Base-by-base conservation (phyloP, 495 filamentous ascomycete genomes). In the Immersiella caudata region DNA sequence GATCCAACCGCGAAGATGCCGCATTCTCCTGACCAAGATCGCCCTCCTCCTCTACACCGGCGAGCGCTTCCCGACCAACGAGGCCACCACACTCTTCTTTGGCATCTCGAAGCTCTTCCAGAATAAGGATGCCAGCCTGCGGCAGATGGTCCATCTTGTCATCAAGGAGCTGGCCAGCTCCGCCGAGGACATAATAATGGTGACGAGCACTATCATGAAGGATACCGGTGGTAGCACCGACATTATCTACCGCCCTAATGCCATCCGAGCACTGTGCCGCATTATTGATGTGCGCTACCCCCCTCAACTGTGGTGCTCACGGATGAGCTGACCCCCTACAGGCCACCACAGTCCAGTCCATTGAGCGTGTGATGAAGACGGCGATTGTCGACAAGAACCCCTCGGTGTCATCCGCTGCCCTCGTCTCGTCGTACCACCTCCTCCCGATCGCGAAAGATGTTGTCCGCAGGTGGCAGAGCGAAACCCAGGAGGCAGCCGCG, bases 171-270 rank as follows among this genome's bases (percentile, higher is more conserved):
- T 99, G 70, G 92, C 94, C 67, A 86, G 88, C 75, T 96, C 93
- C n/a, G 94, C 96, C 29, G 94, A 98, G 80, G 95, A 99, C 85
- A 94, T 97, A 66, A 99, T 99, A 71, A 98, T 99, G 95, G 94
- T 97, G 61, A 99, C 95, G 24, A 94, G 91, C 80, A 97, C 93
- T 72, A 97, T 99, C 69, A 99, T 99, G 94, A 99, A 99, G 83
- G 95, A 99, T 76, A 97, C 94, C 7, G 93, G 93, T 63, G 93
- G 95, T 70, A 93, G 93, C 68, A 97, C 93, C 74, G 96, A 98
- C 74, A 91, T 94, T 54, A 86, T 99, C 57, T 99, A 96, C 80
- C 87, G 94, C 68, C 93, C 95, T 22, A 99, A 99, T 85, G 95
- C 95, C 62, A 98, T 99, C 75, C 87, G 95, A 66, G 94, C 95